phyloP scores from a whole-genome alignment of 768 basidiomycete genomes.

The Harrya chromipes region DNA sequence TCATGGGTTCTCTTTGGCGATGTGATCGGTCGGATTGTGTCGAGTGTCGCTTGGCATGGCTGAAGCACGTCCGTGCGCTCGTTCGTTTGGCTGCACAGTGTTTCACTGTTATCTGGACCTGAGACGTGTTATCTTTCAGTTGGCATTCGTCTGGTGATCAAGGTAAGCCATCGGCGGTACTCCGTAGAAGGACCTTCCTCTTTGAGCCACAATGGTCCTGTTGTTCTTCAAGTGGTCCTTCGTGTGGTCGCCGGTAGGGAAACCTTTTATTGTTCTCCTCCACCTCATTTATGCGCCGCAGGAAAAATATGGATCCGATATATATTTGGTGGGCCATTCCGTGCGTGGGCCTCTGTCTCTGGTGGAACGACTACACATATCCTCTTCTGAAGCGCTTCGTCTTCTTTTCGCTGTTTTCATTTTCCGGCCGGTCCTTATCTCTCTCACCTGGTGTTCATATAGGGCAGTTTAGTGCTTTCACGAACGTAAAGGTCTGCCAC shows the following conservation, averaged over 20 bases:
- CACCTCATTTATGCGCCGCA: neutral
- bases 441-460: neutral
- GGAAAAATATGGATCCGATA: conserved; percentile 8
- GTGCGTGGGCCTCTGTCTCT: conserved; percentile 15
- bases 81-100: too few relatives aligned
- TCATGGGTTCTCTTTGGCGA: too few relatives aligned
- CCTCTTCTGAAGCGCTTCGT: neutral
- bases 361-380: conserved; percentile 15
- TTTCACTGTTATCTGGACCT: too few relatives aligned
- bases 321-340: conserved; percentile 6
- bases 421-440: neutral
- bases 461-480: conserved; percentile 8
- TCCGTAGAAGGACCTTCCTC: conserved; percentile 16
- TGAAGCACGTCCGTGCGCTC: too few relatives aligned
- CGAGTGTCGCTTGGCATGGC: too few relatives aligned
- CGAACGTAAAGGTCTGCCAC: conserved; percentile 7
- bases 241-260: neutral
- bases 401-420: neutral
- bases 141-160: too few relatives aligned
- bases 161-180: too few relatives aligned
- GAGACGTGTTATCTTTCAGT: too few relatives aligned
- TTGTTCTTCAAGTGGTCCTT: too few relatives aligned
- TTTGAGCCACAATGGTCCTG: conserved; percentile 21
- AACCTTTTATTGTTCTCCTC: conserved; percentile 21
- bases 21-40: too few relatives aligned